Evolutionary conservation across 2,329 filamentous ascomycete species (phyloP).

Genomic region (Intubia oerlemansii): DNA sequence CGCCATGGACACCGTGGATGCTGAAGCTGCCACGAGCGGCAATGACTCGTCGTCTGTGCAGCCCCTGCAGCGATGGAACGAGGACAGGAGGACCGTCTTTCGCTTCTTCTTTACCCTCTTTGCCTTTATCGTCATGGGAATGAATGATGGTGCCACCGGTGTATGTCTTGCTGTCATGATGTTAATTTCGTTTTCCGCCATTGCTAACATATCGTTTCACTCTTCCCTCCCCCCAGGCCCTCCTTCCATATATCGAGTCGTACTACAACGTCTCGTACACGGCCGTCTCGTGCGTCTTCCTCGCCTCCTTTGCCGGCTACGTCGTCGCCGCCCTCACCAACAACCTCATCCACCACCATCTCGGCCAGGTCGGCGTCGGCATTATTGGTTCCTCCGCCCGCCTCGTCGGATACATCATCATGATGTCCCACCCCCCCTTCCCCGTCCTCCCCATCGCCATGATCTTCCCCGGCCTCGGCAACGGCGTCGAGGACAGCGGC

Average conservation of each 20-base stretch:
- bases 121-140: slow-evolving; percentile 42
- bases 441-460: slow-evolving; percentile 43
- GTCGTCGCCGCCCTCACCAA: slow-evolving; percentile 40
- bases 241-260: slow-evolving; percentile 31
- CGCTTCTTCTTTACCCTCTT: slow-evolving; percentile 37
- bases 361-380: slow-evolving; percentile 53
- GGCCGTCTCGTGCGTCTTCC: slow-evolving; percentile 43
- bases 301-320: slow-evolving; percentile 46
- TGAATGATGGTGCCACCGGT: slow-evolving; percentile 46
- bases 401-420: slow-evolving; percentile 40
- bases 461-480: slow-evolving; percentile 47
- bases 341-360: slow-evolving; percentile 38
- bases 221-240: slow-evolving; percentile 12
- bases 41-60: too few relatives aligned
- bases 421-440: slow-evolving; percentile 47
- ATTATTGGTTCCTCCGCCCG: slow-evolving; percentile 41
- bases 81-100: slow-evolving; percentile 33
- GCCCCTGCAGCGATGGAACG: slow-evolving; percentile 49
- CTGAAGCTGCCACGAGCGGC: too few relatives aligned
- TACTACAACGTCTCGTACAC: slow-evolving; percentile 43
- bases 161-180: slow-evolving; percentile 13
- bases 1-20: too few relatives aligned
- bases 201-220: slow-evolving; percentile 2
- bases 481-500: slow-evolving; percentile 40
- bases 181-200: too few relatives aligned